Percentiles rank a stretch among this genome's conserved stretches.
Evolutionary conservation across 1,139 yeast genomes (phyloP).

Genomic region (Debaryomyces coudertii): DNA sequence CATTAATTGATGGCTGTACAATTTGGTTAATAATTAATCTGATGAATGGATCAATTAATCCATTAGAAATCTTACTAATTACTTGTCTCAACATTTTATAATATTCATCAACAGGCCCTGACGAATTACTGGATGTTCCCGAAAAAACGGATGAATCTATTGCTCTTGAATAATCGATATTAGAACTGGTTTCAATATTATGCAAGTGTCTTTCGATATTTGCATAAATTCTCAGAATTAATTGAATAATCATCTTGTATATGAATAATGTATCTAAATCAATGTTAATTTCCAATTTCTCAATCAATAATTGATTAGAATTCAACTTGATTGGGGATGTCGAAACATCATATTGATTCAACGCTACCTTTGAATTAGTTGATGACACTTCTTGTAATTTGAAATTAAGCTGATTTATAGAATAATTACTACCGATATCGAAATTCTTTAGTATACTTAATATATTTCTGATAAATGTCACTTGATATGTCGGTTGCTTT

Average conservation of each 20-base stretch:
- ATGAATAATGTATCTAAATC: constrained; percentile 45
- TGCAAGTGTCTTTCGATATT: constrained; percentile 25
- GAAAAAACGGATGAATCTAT: constrained; percentile 43
- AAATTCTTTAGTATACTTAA: constrained; percentile 42
- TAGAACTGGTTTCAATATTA: constrained; percentile 4
- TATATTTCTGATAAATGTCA: constrained; percentile 41
- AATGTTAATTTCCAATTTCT: constrained; percentile 50
- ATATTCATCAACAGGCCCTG: constrained; percentile 39
- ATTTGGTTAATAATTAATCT: constrained; percentile 33
- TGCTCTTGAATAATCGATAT: constrained; percentile 15
- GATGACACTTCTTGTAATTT: constrained; percentile 9
- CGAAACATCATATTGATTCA: constrained; percentile 18
- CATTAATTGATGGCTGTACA: constrained; percentile 33
- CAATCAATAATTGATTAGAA: constrained; percentile 47
- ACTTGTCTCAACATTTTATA: constrained; percentile 32
- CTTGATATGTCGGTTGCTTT: constrained; percentile 34
- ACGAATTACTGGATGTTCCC: constrained; percentile 28
- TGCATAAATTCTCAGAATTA: constrained; percentile 34
- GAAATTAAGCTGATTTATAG: constrained; percentile 2
- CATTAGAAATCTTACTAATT: constrained; percentile 33
- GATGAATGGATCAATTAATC: constrained; percentile 46
- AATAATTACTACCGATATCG: constrained; percentile 35
- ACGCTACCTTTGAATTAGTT: constrained; percentile 16
- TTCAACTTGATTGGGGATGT: constrained; percentile 46
- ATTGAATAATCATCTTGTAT: constrained; percentile 38